Percentiles rank a stretch among this genome's conserved stretches.
Conservation (phyloP, 305 asterid genomes). For the Solanum hybrid region DNA sequence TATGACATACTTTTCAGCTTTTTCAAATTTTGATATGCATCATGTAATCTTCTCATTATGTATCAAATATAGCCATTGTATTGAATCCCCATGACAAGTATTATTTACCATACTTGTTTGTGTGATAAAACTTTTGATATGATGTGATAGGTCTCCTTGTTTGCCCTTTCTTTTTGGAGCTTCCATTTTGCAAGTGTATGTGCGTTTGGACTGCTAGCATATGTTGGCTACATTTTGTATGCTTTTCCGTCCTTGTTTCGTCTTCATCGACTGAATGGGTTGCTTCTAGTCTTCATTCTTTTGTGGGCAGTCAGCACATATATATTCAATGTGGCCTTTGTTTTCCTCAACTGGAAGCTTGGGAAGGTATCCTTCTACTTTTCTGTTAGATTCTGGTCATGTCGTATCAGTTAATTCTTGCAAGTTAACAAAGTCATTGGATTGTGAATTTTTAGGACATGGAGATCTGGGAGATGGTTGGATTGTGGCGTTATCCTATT, state of each 20-base stretch:
- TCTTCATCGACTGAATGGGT: conserved; percentile 85
- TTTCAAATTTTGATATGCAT: not conserved
- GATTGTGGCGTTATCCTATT: conserved; percentile 96
- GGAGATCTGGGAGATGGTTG: conserved; percentile 99
- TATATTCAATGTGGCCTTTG: conserved; percentile 84
- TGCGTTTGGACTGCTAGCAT: conserved; percentile 90
- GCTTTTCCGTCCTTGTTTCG: conserved; percentile 89
- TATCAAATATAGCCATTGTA: not conserved
- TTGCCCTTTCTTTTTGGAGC: conserved; percentile 96
- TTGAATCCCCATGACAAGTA: not conserved
- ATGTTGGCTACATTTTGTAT: conserved; percentile 82
- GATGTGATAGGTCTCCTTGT: conserved; percentile 74
- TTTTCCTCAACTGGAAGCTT: conserved; percentile 75
- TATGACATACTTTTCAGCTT: not conserved
- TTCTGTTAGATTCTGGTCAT: conserved; percentile 5
- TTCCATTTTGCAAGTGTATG: conserved; percentile 97
- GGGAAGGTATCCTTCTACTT: conserved; percentile 67
- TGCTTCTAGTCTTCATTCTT: conserved; percentile 97
- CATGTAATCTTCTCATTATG: not conserved
- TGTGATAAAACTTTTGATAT: conserved; percentile 33
- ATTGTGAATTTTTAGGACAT: conserved; percentile 55
- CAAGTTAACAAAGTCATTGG: conserved; percentile 12
- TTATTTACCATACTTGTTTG: conserved; percentile 17
- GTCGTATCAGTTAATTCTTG: not conserved
- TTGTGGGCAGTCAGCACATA: conserved; percentile 98